Evolutionary conservation across 1,139 yeast genomes (phyloP).

Genomic region (Pichia sp.): DNA sequence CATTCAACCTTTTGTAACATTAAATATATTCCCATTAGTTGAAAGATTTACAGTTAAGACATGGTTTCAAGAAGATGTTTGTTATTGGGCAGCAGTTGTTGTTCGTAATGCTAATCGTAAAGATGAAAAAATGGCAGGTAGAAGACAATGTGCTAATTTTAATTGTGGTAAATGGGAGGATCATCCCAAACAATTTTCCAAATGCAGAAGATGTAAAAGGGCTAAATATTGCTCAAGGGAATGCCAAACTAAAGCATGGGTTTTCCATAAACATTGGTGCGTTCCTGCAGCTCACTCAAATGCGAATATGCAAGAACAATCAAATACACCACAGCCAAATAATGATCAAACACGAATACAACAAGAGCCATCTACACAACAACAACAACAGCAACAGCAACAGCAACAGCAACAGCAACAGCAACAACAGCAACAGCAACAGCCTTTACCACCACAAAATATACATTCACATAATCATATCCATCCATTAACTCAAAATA

Average conservation of each 20-base stretch:
- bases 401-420: neutral
- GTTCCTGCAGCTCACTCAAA: slow-evolving; percentile 24
- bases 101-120: slow-evolving; percentile 93
- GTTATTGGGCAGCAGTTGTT: slow-evolving; percentile 95
- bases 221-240: slow-evolving; percentile 92
- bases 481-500: no score
- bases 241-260: slow-evolving; percentile 91
- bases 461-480: neutral
- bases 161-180: slow-evolving; percentile 96
- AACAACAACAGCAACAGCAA: neutral
- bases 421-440: slow-evolving; percentile 4
- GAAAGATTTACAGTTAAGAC: slow-evolving; percentile 81
- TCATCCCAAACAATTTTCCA: slow-evolving; percentile 85
- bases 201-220: slow-evolving; percentile 88
- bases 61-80: slow-evolving; percentile 64
- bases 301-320: neutral
- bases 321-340: no score
- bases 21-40: slow-evolving; percentile 82
- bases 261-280: slow-evolving; percentile 93
- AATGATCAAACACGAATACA: neutral
- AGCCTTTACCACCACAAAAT: neutral
- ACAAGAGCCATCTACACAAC: neutral
- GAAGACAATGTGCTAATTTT: slow-evolving; percentile 90
- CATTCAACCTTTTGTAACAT: slow-evolving; percentile 44
- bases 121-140: slow-evolving; percentile 81